Evolutionary conservation across 805 yeast species (phyloP), one percentile per base, ranked within the genome.

Genomic region (Ogataea naganishii): DNA sequence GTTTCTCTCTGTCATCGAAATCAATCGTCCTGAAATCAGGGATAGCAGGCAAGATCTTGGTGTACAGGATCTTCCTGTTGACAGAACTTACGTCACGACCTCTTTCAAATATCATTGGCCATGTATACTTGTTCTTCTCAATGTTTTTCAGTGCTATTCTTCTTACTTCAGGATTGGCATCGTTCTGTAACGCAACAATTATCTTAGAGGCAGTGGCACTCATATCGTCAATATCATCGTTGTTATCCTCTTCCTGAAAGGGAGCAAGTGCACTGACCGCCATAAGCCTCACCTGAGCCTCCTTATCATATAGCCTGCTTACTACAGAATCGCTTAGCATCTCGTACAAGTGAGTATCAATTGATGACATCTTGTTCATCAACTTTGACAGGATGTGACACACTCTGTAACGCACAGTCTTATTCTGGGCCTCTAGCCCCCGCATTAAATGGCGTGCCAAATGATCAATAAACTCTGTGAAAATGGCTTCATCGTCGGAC

Each of bases 101-200:
- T 35, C 96, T 67, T 46, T 80, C 92, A 20, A 86, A 57, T 2
- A 85, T 58, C 33, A 62, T 65, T 1, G 79, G 73, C 13, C 72
- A 58, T 0, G 86, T 78, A 2, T 44, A 40, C 4, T 54, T 43
- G 24, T 67, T 68, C 41, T 75, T 78, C 15, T 67, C 73, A 19
- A 89, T 51, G 47, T 85, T 82, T 25, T 80, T 58, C 44, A 86
- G 56, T 0, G 89, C 89, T 0, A 94, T 86, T 36, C 95, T 66
- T 40, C 97, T 67, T 1, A 88, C 95, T 38, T 92, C 97, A 0
- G 95, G 76, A 43, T 80, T 79, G 3, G 83, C 70, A 54, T 89
- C 98, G 46, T 79, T 72, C 44, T 75, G 79, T 42, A 84, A 61
- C 0, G 77, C 65, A n/a, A 51, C 51, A 30, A 69, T 43, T 20